phyloP scores from a whole-genome alignment of 257 asterid genomes.

The Echites panduratus region DNA sequence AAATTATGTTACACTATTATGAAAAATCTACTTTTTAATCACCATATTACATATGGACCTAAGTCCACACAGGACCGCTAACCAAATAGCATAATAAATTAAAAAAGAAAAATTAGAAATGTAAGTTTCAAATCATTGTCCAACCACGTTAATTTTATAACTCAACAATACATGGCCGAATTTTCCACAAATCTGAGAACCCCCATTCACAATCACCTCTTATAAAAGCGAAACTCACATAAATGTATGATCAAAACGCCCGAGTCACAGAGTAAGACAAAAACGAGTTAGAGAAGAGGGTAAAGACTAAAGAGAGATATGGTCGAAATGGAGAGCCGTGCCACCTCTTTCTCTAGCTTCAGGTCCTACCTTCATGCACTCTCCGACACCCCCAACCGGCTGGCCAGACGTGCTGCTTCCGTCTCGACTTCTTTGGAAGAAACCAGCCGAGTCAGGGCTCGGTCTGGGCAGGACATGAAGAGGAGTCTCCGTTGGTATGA shows the following conservation, averaged over 20 bases:
- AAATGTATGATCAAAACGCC: background rate
- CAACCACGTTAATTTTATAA: too few relatives aligned
- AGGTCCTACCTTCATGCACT: conserved; percentile 64
- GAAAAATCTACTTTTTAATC: too few relatives aligned
- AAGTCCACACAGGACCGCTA: too few relatives aligned
- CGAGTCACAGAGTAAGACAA: background rate
- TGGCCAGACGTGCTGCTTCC: conserved; percentile 63
- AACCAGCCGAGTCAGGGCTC: conserved; percentile 37
- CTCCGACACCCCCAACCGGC: conserved; percentile 68
- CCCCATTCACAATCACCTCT: background rate
- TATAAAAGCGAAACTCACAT: background rate
- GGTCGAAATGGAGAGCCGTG: conserved; percentile 21
- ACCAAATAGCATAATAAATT: too few relatives aligned
- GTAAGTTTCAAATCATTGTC: too few relatives aligned
- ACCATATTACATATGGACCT: too few relatives aligned
- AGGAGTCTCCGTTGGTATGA: conserved; percentile 76
- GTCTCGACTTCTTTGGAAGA: conserved; percentile 62
- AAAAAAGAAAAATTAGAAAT: too few relatives aligned
- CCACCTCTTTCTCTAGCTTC: conserved; percentile 59
- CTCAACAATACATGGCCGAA: too few relatives aligned
- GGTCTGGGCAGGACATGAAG: conserved; percentile 62
- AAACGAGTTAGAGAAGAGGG: background rate
- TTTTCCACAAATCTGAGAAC: too few relatives aligned
- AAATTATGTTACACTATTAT: too few relatives aligned
- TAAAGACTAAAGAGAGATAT: background rate